These are phyloP conservation scores for Epicoccum sorghinum DNA, from an alignment of 2,329 filamentous ascomycete species.

Conservation along the genomic window DNA sequence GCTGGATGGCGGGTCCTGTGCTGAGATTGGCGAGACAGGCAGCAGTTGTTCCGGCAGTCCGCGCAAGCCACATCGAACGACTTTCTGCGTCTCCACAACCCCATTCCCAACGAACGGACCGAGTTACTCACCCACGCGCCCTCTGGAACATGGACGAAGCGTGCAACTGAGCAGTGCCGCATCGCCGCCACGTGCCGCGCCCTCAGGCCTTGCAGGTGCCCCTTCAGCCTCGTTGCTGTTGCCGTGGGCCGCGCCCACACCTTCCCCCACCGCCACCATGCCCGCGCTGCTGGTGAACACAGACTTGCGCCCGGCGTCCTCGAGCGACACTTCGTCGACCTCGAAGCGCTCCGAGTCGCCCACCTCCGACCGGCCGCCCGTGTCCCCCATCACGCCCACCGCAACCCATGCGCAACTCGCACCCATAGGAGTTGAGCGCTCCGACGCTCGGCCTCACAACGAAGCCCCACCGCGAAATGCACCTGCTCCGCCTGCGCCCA, in stretches of 20 bases:
- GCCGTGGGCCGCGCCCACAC: constrained; percentile 1
- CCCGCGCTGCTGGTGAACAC: constrained; percentile 46
- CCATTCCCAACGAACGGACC: too few relatives aligned
- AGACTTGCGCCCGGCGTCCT: constrained; percentile 31
- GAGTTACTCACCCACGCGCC: too few relatives aligned
- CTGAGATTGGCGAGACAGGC: too few relatives aligned
- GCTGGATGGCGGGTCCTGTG: too few relatives aligned
- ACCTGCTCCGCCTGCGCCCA: constrained; percentile 2
- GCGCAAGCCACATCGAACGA: too few relatives aligned
- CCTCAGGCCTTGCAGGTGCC: too few relatives aligned
- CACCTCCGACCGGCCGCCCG: constrained; percentile 46
- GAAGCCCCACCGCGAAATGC: constrained; percentile 33
- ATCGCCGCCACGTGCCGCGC: too few relatives aligned
- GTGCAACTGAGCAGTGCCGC: too few relatives aligned
- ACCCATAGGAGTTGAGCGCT: constrained; percentile 32
- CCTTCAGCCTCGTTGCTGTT: constrained; percentile 11
- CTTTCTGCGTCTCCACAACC: too few relatives aligned
- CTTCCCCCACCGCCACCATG: constrained; percentile 40
- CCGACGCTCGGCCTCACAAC: constrained; percentile 32
- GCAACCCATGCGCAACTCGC: constrained; percentile 44
- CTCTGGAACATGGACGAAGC: too few relatives aligned
- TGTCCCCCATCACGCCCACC: constrained; percentile 50
- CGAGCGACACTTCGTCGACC: constrained; percentile 32
- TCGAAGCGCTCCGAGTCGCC: constrained; percentile 36
- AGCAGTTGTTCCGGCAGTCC: too few relatives aligned